These are phyloP conservation scores for Annulohypoxylon bovei DNA, from an alignment of 495 filamentous ascomycete genomes.

Conservation along the genomic window DNA sequence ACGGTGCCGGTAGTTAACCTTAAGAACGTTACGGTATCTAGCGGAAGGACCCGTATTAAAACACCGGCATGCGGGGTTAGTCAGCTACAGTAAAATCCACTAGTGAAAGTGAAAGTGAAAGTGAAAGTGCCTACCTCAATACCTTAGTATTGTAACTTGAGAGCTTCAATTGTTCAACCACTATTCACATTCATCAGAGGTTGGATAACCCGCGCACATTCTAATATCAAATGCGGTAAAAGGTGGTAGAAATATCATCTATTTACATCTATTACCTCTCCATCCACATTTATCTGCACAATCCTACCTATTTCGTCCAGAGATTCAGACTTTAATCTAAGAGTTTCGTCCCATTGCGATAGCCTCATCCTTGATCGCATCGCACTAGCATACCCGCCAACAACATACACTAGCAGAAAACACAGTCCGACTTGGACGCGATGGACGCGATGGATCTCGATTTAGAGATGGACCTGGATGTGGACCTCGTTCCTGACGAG, in stretches of 20 bases:
- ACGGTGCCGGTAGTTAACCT: too few species aligned
- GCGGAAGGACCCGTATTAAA: not conserved
- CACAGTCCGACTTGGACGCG: conserved; percentile 2
- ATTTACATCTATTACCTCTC: not conserved
- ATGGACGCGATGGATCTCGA: conserved; percentile 75
- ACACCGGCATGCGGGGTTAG: conserved; percentile 14
- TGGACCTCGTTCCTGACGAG: conserved; percentile 60
- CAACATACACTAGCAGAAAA: not conserved
- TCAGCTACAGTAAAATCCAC: too few species aligned
- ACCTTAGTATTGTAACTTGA: too few species aligned
- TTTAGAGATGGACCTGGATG: conserved; percentile 74
- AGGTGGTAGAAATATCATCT: not conserved
- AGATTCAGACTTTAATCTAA: not conserved
- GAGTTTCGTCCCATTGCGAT: not conserved
- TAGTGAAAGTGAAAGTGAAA: too few species aligned
- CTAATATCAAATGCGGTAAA: not conserved
- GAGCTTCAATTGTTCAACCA: conserved; percentile 27
- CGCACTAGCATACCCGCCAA: not conserved
- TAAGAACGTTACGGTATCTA: not conserved
- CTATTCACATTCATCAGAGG: not conserved
- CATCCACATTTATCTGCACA: not conserved
- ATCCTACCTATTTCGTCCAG: not conserved
- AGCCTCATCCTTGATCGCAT: not conserved
- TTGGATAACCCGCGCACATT: not conserved
- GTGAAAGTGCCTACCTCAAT: too few species aligned